These are phyloP conservation scores for Helotiales sp. DNA, from an alignment of 2,329 filamentous ascomycete genomes.

Conservation along the genomic window DNA sequence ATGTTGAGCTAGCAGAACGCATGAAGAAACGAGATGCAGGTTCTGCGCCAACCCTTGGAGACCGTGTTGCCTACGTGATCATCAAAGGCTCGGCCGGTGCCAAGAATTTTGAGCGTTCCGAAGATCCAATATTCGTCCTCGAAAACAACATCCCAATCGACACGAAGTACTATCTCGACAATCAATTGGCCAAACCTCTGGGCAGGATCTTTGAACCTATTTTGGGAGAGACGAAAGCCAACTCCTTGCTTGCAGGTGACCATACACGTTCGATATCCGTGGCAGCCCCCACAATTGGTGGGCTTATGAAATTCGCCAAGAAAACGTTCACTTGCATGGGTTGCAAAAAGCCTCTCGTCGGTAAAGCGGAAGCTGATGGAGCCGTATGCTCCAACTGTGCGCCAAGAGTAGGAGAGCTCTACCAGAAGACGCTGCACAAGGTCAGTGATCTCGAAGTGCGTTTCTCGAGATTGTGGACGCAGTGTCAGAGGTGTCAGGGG, in stretches of 20 bases:
- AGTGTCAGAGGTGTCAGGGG: conserved; percentile 96
- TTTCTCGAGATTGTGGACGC: conserved; percentile 93
- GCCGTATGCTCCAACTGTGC: conserved; percentile 88
- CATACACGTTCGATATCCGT: conserved; percentile 95
- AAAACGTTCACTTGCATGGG: conserved; percentile 98
- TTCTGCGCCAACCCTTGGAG: conserved; percentile 87
- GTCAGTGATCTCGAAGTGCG: conserved; percentile 90
- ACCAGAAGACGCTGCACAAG: conserved; percentile 85
- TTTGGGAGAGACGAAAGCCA: conserved; percentile 87
- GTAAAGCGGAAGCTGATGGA: conserved; percentile 75
- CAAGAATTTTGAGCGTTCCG: conserved; percentile 95
- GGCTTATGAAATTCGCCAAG: conserved; percentile 97
- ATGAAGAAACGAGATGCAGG: conserved; percentile 98
- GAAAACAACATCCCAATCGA: conserved; percentile 98
- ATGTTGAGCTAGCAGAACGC: conserved; percentile 90
- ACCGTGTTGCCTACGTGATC: conserved; percentile 98
- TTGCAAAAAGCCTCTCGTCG: conserved; percentile 91
- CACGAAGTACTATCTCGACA: conserved; percentile 97
- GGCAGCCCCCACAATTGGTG: conserved; percentile 85
- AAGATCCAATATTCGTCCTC: conserved; percentile 94
- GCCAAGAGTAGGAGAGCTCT: conserved; percentile 85
- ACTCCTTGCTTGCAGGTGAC: conserved; percentile 82
- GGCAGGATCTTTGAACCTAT: conserved; percentile 97
- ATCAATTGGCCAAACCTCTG: conserved; percentile 93
- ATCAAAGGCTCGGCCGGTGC: conserved; percentile 85